Conservation (phyloP, 2,329 filamentous ascomycete genomes). For the Pyricularia sp. region DNA sequence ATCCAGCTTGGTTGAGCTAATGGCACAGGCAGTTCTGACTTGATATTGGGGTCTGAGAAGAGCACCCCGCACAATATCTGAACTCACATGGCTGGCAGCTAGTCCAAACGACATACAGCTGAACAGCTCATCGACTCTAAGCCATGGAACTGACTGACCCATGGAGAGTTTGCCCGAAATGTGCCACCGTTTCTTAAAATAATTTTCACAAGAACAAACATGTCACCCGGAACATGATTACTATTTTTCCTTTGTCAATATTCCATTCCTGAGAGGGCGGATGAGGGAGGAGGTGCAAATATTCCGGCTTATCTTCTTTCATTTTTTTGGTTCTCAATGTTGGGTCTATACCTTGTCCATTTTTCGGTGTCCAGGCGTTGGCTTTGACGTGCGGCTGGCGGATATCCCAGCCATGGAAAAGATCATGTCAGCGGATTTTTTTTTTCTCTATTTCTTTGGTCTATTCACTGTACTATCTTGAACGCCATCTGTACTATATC, state of each 20-base stretch:
- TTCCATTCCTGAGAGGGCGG: too few relatives aligned
- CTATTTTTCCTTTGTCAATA: too few relatives aligned
- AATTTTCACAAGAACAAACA: too few relatives aligned
- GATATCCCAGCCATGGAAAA: neutral
- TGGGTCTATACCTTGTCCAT: neutral
- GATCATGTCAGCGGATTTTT: neutral
- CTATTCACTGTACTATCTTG: constrained; percentile 6
- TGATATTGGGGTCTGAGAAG: neutral
- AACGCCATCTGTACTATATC: neutral
- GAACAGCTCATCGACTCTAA: too few relatives aligned
- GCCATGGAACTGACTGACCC: too few relatives aligned
- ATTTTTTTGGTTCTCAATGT: neutral
- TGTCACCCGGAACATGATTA: too few relatives aligned
- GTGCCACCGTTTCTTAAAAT: too few relatives aligned
- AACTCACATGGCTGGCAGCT: neutral
- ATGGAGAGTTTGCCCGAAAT: too few relatives aligned
- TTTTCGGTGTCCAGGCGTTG: neutral
- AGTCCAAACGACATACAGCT: too few relatives aligned
- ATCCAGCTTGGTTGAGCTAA: neutral
- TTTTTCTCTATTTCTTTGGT: neutral
- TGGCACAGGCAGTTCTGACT: neutral
- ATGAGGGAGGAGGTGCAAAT: too few relatives aligned
- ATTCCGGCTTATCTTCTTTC: neutral
- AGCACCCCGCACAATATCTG: neutral
- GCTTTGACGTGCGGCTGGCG: neutral